Conservation (phyloP, 345 rosid genomes). For the Mangifera indica region DNA sequence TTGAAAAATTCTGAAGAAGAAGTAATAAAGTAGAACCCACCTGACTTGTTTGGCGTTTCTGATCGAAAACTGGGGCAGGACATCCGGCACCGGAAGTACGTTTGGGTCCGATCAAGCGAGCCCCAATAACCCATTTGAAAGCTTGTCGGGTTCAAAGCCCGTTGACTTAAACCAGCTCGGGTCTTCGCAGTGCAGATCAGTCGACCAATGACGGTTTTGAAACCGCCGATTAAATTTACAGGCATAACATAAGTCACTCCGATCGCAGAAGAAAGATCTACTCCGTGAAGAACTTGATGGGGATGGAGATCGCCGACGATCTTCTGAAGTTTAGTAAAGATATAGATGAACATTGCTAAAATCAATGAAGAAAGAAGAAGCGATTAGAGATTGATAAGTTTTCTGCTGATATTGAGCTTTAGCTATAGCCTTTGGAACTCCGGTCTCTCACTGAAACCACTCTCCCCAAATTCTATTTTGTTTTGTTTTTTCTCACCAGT, state of each 20-base stretch:
- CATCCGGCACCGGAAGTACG: neutral
- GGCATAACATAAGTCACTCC: neutral
- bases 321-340: no score
- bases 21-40: neutral
- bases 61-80: neutral
- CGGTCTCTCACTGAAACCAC: no score
- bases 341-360: no score
- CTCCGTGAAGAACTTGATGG: no score
- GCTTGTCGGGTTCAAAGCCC: neutral
- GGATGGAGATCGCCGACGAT: no score
- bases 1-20: no score
- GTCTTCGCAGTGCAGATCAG: neutral
- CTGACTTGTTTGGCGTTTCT: neutral
- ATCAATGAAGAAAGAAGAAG: no score
- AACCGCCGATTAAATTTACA: neutral
- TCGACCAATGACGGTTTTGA: neutral
- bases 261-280: neutral
- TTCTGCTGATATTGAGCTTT: neutral
- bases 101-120: neutral
- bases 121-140: neutral
- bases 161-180: neutral
- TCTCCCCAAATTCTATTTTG: no score
- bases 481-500: no score
- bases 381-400: no score
- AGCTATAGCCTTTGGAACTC: neutral